Evolutionary conservation across 345 rosid species (phyloP), one percentile per base, ranked within the genome.

Genomic region (Adansonia digitata): DNA sequence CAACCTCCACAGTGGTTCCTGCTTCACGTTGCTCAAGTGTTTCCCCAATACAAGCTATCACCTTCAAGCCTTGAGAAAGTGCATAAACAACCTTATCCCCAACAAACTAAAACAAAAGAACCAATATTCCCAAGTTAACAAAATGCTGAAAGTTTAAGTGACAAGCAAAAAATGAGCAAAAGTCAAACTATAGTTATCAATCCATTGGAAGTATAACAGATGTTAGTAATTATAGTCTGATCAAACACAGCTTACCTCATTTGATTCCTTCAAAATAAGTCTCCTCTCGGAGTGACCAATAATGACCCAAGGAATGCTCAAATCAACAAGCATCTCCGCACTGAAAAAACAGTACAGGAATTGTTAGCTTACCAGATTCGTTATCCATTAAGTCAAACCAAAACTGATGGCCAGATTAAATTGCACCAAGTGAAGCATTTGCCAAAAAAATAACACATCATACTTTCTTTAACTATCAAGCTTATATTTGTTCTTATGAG

Each of bases 201-300:
- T 31, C 45, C 27, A 24, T 63, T 22, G 20, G 46, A 24, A 17
- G 34, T 17, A 63, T 15, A 8, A 34, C 73, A 42, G 4, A 31
- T 64, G 22, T 67, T 2, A 55, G 43, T 26, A 63, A 42, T 14
- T 22, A 72, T 5, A 48, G 73, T 18, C 20, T 42, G 57, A 77
- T 68, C 64, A 61, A 77, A 49, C 48, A 73, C 61, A 48, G 56
- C 77, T 66, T 79, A 88, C 97, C 89, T 92, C 95, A 43, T 88
- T 88, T 22, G 97, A 79, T 74, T 92, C 97, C 49, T 81, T 84
- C 26, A 92, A 77, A 53, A 92, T 63, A 64, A 71, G 86, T 71
- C 98, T 87, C 78, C 97, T 92, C 74, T 92, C 97, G 71, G 97
- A 94, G 79, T 94, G 98, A 57, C 97, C 97, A 75, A 94, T 89